Percentiles rank a stretch among this genome's conserved stretches.
These are phyloP conservation scores for Cladosporium sphaerospermum DNA, from an alignment of 2,329 filamentous ascomycete genomes.

Conservation along the genomic window DNA sequence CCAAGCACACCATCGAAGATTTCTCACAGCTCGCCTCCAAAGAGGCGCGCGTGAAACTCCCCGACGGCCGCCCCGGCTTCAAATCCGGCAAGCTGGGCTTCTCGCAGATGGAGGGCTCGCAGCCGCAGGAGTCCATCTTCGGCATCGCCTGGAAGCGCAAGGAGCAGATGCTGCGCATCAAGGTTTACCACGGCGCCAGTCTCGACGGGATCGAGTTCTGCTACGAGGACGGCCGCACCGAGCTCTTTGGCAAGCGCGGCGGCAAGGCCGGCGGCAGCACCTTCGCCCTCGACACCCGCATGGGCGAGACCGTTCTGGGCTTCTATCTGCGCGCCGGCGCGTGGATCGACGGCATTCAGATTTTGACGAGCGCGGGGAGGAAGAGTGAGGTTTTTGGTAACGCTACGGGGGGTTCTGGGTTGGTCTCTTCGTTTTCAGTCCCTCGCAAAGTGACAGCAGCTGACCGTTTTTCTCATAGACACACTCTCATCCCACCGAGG, in stretches of 20 bases:
- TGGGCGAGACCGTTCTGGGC: slow-evolving; percentile 79
- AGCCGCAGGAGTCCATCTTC: slow-evolving; percentile 64
- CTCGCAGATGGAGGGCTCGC: slow-evolving; percentile 63
- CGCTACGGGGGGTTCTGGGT: slow-evolving; percentile 71
- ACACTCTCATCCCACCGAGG: slow-evolving; percentile 79
- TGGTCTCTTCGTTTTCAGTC: slow-evolving; percentile 43
- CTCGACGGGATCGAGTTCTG: slow-evolving; percentile 86
- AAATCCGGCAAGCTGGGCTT: slow-evolving; percentile 67
- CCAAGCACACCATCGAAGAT: slow-evolving; percentile 70
- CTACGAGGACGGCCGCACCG: slow-evolving; percentile 78
- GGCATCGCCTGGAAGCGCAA: slow-evolving; percentile 60
- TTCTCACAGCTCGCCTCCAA: slow-evolving; percentile 65
- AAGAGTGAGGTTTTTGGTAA: slow-evolving; percentile 84
- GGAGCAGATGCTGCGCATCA: slow-evolving; percentile 67
- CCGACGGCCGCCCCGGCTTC: slow-evolving; percentile 68
- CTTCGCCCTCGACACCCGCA: slow-evolving; percentile 76
- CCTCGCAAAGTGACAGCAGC: slow-evolving; percentile 17
- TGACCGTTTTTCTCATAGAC: slow-evolving; percentile 45
- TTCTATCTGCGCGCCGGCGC: slow-evolving; percentile 74
- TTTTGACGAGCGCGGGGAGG: slow-evolving; percentile 82
- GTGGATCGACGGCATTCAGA: slow-evolving; percentile 84
- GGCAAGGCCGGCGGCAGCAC: slow-evolving; percentile 63
- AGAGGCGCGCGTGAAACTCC: slow-evolving; percentile 65
- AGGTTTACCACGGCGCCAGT: slow-evolving; percentile 68
- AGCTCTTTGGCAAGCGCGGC: slow-evolving; percentile 78